Evolutionary conservation across 164 flowering plant genomes (phyloP).

Genomic region (Vitis cinerea): DNA sequence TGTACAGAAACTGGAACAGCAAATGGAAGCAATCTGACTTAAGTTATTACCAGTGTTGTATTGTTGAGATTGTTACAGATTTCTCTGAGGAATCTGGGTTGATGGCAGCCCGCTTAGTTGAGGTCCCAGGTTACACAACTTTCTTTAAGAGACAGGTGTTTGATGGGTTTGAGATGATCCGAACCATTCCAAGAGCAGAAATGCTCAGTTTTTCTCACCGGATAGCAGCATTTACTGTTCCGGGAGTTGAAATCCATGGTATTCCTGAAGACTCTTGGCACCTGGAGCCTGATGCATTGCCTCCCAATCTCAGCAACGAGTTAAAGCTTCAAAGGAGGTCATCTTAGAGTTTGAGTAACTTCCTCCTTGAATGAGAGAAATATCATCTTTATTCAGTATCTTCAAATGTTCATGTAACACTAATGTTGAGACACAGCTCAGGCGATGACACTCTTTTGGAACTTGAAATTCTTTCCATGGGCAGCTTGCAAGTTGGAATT

Average conservation of each 20-base stretch:
- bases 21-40: slow-evolving; percentile 37
- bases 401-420: too few species aligned
- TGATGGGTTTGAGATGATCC: slow-evolving; percentile 34
- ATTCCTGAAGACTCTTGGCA: slow-evolving; percentile 52
- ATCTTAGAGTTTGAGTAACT: too few species aligned
- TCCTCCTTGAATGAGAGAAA: too few species aligned
- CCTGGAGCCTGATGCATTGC: slow-evolving; percentile 55
- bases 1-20: slow-evolving; percentile 44
- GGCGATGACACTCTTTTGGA: too few species aligned
- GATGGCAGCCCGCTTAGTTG: slow-evolving; percentile 23
- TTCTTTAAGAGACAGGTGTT: slow-evolving; percentile 33
- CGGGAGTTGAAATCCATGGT: slow-evolving; percentile 37
- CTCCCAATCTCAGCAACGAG: slow-evolving; percentile 10
- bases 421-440: too few species aligned
- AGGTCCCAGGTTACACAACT: slow-evolving; percentile 35
- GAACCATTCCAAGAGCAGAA: slow-evolving; percentile 23
- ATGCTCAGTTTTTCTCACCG: slow-evolving; percentile 50
- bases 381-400: too few species aligned
- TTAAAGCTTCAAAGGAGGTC: too few species aligned
- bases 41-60: slow-evolving; percentile 12
- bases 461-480: too few species aligned
- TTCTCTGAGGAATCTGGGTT: slow-evolving; percentile 25
- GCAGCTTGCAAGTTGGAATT: too few species aligned
- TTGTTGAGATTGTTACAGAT: slow-evolving; percentile 45
- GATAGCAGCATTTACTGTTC: slow-evolving; percentile 39